Base-by-base conservation (phyloP, 495 filamentous ascomycete species). In the Tuber borchii region DNA sequence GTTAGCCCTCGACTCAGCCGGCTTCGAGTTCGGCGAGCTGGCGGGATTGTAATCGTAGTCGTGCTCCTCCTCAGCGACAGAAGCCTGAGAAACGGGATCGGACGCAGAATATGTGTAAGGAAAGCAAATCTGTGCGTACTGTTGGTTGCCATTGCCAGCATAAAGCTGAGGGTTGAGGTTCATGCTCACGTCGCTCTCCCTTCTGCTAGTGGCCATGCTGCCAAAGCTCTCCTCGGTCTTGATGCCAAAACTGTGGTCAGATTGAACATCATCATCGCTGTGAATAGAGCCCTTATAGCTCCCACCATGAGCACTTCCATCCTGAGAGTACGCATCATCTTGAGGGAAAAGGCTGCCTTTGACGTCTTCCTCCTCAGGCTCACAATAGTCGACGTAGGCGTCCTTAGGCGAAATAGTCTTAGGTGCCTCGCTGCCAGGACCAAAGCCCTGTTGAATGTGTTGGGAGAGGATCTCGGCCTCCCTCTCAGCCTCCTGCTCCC, bases 351-450 rank as follows among this genome's bases (percentile, higher is more conserved):
- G 73, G 48, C 74, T 78, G 10, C 81, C 81, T 37, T 77, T 82
- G 65, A 81, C 71, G 16, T 76, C 85, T 73, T 91, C 91, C 0
- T 91, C 91, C 20, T 92, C 89, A 12, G 87, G 84, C 68, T 94
- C 92, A 74, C 91, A 87, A 83, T 93, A 97, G 40, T 97, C 95
- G 75, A 97, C 86, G 76, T 95, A 83, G 7, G 94, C 93, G 81
- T 98, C 95, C 86, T 97, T 97, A 44, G 95, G 95, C 20, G 95
- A 99, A 72, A 99, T 97, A 8, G 96, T 97, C 83, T 93, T 93
- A 0, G 93, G 90, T 19, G 90, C 90, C 76, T 86, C 80, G 12
- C 72, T 42, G 65, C 81, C 82, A 12, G 86, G 84, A 31, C 86
- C 82, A 42, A 83, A 81, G 81, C 83, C 77, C 84, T 84, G 77